These are phyloP conservation scores for Blastobotrys parvus DNA, from an alignment of 805 yeast species.

Conservation along the genomic window DNA sequence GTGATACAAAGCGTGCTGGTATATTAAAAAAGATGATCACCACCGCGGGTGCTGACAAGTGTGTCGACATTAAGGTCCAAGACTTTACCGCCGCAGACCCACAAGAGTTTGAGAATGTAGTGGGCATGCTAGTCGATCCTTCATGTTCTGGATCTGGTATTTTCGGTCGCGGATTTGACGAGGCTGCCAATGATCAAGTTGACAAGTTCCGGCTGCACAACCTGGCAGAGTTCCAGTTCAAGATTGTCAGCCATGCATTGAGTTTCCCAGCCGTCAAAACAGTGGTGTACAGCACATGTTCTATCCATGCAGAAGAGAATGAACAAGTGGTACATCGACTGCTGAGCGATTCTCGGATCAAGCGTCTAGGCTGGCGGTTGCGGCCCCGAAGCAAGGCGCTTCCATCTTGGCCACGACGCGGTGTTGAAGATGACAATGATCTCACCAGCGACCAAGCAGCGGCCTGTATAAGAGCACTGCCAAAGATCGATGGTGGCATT, in stretches of 20 bases:
- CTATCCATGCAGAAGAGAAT: constrained; percentile 88
- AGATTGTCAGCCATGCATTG: constrained; percentile 83
- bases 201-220: constrained; percentile 50
- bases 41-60: constrained; percentile 56
- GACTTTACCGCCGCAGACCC: constrained; percentile 63
- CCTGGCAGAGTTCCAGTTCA: constrained; percentile 78
- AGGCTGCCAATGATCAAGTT: constrained; percentile 34
- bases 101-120: constrained; percentile 50
- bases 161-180: constrained; percentile 72
- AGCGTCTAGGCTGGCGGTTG: constrained; percentile 67
- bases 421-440: constrained; percentile 48
- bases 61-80: constrained; percentile 36
- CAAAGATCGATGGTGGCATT: constrained; percentile 93
- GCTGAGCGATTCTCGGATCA: constrained; percentile 56
- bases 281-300: constrained; percentile 92
- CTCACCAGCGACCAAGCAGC: constrained; percentile 49
- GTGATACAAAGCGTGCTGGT: constrained; percentile 65
- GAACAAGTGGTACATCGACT: constrained; percentile 84
- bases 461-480: constrained; percentile 79
- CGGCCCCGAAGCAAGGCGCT: constrained; percentile 52
- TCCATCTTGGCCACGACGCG: constrained; percentile 84
- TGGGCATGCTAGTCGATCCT: constrained; percentile 88
- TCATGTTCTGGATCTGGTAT: constrained; percentile 98
- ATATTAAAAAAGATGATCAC: constrained; percentile 68
- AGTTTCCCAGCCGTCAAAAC: constrained; percentile 63